Conservation (phyloP, 345 rosid species). For the Litchi chinensis region DNA sequence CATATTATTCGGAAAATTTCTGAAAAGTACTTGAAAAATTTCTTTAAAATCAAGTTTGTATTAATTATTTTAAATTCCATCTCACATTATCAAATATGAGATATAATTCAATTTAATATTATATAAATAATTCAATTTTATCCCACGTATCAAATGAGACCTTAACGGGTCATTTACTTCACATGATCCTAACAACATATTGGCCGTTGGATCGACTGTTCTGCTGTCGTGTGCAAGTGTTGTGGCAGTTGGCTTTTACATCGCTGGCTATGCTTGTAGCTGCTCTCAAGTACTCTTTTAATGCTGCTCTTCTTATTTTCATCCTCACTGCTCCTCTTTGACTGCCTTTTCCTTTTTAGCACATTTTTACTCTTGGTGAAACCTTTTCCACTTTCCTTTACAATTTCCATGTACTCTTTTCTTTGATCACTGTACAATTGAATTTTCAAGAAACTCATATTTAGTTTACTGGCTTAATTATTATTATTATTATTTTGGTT, state of each 20-base stretch:
- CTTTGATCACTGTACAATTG: not conserved
- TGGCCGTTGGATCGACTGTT: conserved; percentile 80
- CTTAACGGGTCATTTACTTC: too few species aligned
- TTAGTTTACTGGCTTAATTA: too few species aligned
- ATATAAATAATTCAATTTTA: too few species aligned
- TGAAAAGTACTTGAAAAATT: too few species aligned
- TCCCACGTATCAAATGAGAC: too few species aligned
- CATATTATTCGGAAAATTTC: too few species aligned
- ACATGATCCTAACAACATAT: conserved; percentile 64
- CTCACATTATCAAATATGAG: too few species aligned
- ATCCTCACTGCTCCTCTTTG: conserved; percentile 80
- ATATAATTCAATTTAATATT: too few species aligned
- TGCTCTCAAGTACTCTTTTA: conserved; percentile 85
- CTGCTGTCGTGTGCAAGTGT: conserved; percentile 74
- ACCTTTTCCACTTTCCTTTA: not conserved
- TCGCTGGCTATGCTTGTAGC: conserved; percentile 77
- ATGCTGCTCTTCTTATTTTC: conserved; percentile 78
- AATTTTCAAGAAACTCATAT: not conserved
- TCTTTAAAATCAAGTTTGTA: too few species aligned
- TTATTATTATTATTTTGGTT: too few species aligned
- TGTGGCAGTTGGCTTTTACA: conserved; percentile 65
- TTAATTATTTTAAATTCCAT: too few species aligned
- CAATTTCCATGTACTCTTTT: not conserved
- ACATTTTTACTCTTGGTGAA: conserved; percentile 11
- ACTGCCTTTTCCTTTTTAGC: not conserved